These are phyloP conservation scores for Lipomyces lipofer DNA, from an alignment of 805 yeast genomes.

Conservation along the genomic window DNA sequence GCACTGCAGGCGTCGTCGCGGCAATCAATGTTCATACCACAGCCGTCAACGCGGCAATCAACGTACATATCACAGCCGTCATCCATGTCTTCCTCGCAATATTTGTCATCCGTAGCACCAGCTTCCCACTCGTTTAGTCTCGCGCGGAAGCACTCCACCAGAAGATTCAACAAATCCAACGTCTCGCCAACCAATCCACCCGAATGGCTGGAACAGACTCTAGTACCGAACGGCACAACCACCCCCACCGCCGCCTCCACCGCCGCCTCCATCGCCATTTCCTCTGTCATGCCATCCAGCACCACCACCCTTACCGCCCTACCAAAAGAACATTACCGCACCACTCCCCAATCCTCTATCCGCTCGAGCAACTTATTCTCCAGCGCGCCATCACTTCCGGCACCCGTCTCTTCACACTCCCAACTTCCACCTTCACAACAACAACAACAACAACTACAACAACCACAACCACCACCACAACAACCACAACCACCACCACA, in stretches of 20 bases:
- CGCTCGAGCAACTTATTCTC: no score
- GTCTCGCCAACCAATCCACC: conserved; percentile 24
- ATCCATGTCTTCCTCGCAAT: neutral
- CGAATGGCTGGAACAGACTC: conserved; percentile 28
- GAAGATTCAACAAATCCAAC: conserved; percentile 3
- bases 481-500: neutral
- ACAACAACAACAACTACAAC: neutral
- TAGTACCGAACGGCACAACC: conserved; percentile 1
- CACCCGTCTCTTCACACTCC: no score
- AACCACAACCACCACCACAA: neutral
- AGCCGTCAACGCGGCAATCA: neutral
- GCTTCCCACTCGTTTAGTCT: conserved; percentile 5
- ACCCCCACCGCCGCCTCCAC: conserved; percentile 1
- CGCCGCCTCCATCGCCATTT: conserved; percentile 4
- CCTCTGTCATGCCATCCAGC: neutral
- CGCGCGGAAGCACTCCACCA: conserved; percentile 16
- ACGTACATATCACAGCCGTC: neutral
- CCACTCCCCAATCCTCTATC: no score
- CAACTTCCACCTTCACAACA: no score
- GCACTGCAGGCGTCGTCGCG: conserved; percentile 17
- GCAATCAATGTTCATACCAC: conserved; percentile 32
- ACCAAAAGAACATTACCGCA: no score
- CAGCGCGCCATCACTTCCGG: no score
- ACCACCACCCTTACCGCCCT: neutral
- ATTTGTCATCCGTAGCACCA: neutral